Percentiles rank a stretch among this genome's conserved stretches.
Evolutionary conservation across 371 early-diverging fungal genomes (phyloP).

Genomic region (Mortierella sp.): DNA sequence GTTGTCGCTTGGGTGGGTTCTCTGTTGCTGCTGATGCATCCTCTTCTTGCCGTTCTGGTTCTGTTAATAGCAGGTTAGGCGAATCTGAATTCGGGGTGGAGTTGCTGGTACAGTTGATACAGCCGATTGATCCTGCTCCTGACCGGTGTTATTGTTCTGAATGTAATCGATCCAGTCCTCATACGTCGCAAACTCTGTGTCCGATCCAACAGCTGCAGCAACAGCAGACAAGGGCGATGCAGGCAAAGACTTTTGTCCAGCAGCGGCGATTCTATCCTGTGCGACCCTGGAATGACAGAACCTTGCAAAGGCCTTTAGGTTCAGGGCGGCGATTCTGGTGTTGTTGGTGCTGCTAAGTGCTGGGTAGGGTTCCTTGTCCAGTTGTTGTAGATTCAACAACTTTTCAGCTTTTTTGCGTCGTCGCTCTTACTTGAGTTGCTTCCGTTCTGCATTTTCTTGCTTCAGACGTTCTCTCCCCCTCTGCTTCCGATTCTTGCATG

Average conservation of each 20-base stretch:
- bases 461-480: slow-evolving; percentile 16
- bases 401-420: slow-evolving; percentile 12
- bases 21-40: background rate
- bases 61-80: background rate
- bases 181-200: slow-evolving; percentile 32
- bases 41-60: background rate
- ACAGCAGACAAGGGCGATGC: background rate
- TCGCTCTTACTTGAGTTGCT: slow-evolving; percentile 16
- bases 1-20: background rate
- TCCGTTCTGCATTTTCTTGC: slow-evolving; percentile 7
- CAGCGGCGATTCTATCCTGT: background rate
- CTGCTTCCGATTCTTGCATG: slow-evolving; percentile 1
- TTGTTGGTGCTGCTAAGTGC: slow-evolving; percentile 41
- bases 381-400: slow-evolving; percentile 15
- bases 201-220: background rate
- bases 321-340: slow-evolving; percentile 25
- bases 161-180: slow-evolving; percentile 40
- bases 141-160: slow-evolving; percentile 30
- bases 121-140: slow-evolving; percentile 13
- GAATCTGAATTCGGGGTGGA: background rate
- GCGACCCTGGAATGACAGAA: slow-evolving; percentile 21
- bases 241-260: background rate
- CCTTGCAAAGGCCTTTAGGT: slow-evolving; percentile 23
- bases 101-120: background rate
- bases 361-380: slow-evolving; percentile 34